These are phyloP conservation scores for Myxozyma geophila DNA, from an alignment of 805 yeast species.

Conservation along the genomic window DNA sequence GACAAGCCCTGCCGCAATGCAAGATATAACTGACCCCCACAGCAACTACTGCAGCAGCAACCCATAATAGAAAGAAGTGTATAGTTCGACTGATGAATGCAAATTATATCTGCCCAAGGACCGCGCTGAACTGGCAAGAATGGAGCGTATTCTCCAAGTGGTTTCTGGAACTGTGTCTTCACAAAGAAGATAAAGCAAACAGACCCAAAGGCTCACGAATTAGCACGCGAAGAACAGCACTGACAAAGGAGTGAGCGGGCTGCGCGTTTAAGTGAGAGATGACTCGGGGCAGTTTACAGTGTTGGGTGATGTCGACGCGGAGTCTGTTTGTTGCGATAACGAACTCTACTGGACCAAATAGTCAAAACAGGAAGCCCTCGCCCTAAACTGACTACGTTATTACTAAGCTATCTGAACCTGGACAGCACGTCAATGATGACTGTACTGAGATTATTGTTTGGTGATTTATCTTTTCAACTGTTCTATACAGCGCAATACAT, in stretches of 20 bases:
- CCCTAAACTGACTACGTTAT: background rate
- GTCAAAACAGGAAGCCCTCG: slow-evolving; percentile 6
- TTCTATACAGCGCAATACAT: background rate
- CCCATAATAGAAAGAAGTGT: slow-evolving; percentile 22
- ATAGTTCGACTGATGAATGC: too few species aligned
- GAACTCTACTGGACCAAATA: slow-evolving; percentile 1
- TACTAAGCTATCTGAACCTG: background rate
- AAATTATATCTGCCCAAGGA: background rate
- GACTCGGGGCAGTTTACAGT: background rate
- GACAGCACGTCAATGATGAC: too few species aligned
- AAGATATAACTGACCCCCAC: slow-evolving; percentile 26
- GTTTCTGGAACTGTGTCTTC: background rate
- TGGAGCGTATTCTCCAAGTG: background rate
- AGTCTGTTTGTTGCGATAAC: slow-evolving; percentile 14
- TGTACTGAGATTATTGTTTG: background rate
- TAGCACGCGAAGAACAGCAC: background rate
- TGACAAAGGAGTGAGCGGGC: background rate
- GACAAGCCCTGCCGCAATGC: background rate
- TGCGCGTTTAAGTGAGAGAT: background rate
- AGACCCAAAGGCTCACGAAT: background rate
- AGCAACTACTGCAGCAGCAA: slow-evolving; percentile 37
- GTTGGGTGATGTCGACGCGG: slow-evolving; percentile 5
- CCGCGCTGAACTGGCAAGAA: background rate
- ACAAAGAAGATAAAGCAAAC: background rate
- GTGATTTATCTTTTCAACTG: background rate